These are phyloP conservation scores for Podospora fimiseda DNA, from an alignment of 495 filamentous ascomycete species.

Conservation along the genomic window DNA sequence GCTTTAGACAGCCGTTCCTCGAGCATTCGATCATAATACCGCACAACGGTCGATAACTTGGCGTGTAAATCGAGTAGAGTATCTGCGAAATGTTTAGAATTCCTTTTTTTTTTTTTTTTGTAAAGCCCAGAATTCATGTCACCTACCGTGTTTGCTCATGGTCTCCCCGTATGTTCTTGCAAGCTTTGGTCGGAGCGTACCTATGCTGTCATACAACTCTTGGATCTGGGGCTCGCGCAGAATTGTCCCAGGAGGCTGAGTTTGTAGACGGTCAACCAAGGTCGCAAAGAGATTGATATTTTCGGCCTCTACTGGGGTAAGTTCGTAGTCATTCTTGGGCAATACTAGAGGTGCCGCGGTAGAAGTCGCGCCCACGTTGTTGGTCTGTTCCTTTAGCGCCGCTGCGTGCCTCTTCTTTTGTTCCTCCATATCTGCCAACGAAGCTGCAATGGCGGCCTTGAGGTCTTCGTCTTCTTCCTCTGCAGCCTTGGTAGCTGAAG, in stretches of 20 bases:
- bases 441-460: constrained; percentile 93
- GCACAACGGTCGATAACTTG: constrained; percentile 91
- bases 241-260: constrained; percentile 92
- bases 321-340: constrained; percentile 87
- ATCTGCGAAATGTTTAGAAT: too few species aligned
- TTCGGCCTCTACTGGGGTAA: constrained; percentile 88
- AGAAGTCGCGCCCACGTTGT: constrained; percentile 30
- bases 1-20: constrained; percentile 91
- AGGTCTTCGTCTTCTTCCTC: constrained; percentile 90
- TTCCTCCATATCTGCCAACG: constrained; percentile 95
- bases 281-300: constrained; percentile 97
- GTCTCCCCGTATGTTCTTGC: constrained; percentile 96
- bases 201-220: constrained; percentile 95
- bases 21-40: constrained; percentile 98
- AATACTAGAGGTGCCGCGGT: constrained; percentile 43
- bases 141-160: constrained; percentile 96
- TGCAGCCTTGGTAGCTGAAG: constrained; percentile 38
- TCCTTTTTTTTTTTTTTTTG: too few species aligned
- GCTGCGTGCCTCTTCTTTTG: constrained; percentile 88
- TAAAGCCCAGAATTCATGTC: neutral
- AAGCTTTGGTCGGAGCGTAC: constrained; percentile 82
- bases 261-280: constrained; percentile 88
- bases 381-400: constrained; percentile 66
- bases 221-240: constrained; percentile 94
- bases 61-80: constrained; percentile 89